Conservation (phyloP, 768 basidiomycete species). For the Sporobolomyces roseus region DNA sequence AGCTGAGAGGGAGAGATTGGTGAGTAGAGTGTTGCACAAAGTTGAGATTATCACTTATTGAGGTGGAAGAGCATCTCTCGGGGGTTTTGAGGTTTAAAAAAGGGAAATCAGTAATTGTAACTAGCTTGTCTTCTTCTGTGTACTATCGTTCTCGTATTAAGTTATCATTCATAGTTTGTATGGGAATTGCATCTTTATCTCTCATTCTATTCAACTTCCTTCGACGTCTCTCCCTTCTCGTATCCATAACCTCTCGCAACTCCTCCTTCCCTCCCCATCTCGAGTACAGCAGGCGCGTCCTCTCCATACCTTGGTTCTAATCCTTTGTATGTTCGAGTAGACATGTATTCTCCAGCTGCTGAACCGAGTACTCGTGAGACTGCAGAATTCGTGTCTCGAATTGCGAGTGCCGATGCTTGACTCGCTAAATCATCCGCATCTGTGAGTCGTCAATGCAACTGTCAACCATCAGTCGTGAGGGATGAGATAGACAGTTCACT, state of each 20-base stretch:
- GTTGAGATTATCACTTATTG: conserved; percentile 21
- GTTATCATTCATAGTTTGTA: background rate
- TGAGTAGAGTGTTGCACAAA: conserved; percentile 18
- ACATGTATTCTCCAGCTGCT: conserved; percentile 59
- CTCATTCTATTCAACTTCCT: background rate
- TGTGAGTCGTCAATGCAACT: too few species aligned
- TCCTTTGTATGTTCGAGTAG: conserved; percentile 70
- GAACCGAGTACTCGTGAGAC: conserved; percentile 35
- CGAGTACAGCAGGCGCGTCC: conserved; percentile 72
- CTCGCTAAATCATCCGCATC: conserved; percentile 37
- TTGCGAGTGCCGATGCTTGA: conserved; percentile 35
- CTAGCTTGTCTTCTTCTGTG: background rate
- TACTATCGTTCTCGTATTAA: background rate
- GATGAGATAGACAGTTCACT: too few species aligned
- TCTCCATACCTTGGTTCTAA: conserved; percentile 71
- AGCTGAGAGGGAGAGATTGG: background rate
- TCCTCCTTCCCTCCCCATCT: conserved; percentile 77
- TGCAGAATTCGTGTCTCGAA: conserved; percentile 31
- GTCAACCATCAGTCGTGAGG: too few species aligned
- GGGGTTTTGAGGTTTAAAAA: too few species aligned
- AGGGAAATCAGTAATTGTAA: background rate
- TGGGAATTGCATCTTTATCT: too few species aligned
- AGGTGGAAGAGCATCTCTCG: background rate
- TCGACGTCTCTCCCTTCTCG: conserved; percentile 48
- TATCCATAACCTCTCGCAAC: conserved; percentile 77